Conservation (phyloP, 148 eudicot species). For the Simmondsia chinensis region DNA sequence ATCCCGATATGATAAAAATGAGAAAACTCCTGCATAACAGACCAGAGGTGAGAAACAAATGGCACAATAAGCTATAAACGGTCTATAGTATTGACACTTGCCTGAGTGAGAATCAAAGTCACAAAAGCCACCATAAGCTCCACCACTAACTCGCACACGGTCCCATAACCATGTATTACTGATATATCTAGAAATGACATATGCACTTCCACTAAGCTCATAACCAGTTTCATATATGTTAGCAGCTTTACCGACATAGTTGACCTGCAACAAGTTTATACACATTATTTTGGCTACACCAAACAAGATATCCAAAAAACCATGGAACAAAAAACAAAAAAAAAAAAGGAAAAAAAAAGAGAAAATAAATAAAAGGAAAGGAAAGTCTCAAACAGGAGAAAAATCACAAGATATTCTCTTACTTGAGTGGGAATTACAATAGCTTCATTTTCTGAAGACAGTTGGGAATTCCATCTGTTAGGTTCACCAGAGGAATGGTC, state of each 20-base stretch:
- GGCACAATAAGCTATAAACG: background rate
- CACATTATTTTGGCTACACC: background rate
- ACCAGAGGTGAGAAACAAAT: conserved; percentile 5
- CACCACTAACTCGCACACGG: conserved; percentile 98
- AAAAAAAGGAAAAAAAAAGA: background rate
- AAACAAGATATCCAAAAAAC: background rate
- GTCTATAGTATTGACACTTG: conserved; percentile 9
- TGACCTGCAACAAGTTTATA: conserved; percentile 43
- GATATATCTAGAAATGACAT: conserved; percentile 79
- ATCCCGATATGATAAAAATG: conserved; percentile 89
- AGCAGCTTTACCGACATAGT: conserved; percentile 99
- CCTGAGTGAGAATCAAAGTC: conserved; percentile 96
- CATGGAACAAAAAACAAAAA: background rate
- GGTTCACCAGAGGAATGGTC: conserved; percentile 29
- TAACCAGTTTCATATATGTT: conserved; percentile 78
- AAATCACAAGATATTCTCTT: too few relatives aligned
- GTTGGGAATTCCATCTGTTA: conserved; percentile 59
- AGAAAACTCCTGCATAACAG: conserved; percentile 63
- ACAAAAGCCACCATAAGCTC: conserved; percentile 99
- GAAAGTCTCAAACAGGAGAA: too few relatives aligned
- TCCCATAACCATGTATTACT: conserved; percentile 99
- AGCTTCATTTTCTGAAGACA: conserved; percentile 75
- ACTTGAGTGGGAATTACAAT: conserved; percentile 97
- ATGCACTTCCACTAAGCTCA: conserved; percentile 84
- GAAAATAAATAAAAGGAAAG: conserved; percentile 1